Evolutionary conservation across 495 filamentous ascomycete genomes (phyloP), one percentile per base, ranked within the genome.

Genomic region (Hyaloscypha finlandica): DNA sequence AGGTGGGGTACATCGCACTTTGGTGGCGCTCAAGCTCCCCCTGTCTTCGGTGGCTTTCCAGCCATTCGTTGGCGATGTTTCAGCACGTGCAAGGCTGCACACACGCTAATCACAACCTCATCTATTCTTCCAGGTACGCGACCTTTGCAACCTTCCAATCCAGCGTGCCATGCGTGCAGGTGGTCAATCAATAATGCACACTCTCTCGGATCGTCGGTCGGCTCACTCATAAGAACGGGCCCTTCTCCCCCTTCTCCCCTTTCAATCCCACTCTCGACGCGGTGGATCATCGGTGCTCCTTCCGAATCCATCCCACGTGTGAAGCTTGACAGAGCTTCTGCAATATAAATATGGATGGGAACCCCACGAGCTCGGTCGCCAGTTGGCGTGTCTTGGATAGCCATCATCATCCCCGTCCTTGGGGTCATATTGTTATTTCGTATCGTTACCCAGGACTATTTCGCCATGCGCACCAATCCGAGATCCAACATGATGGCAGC

Each of bases 341-440:
- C 20, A 52, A 53, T 42, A 64, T 51, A 61, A 71, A 61, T 61
- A 71, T 73, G 70, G 70, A 73, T 73, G 70, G 67, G 32, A 52
- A 35, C 55, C 61, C 67, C 68, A 30, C 57, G 39, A 54, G 4
- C 19, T 19, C 31, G 30, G 32, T 52, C 60, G 55, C 33, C 45
- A 25, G 8, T 60, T 48, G 70, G 45, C 51, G 64, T 30, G 25
- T 20, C 8, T 25, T 71, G 62, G 66, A 61, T 66, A 30, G n/a
- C 66, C 8, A 67, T 56, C 35, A 12, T 69, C 20, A 61, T 74
- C 45, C 59, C 51, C 19, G 33, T 69, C 4, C 35, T 71, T 29
- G 53, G 51, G 1, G 16, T 71, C 6, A 16, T 65, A 12, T 22
- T 71, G 4, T 25, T 71, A 12, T 67, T 48, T 29, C 63, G 65